These are phyloP conservation scores for Aristolochia fimbriata DNA, from an alignment of 164 flowering plant genomes.

Conservation along the genomic window DNA sequence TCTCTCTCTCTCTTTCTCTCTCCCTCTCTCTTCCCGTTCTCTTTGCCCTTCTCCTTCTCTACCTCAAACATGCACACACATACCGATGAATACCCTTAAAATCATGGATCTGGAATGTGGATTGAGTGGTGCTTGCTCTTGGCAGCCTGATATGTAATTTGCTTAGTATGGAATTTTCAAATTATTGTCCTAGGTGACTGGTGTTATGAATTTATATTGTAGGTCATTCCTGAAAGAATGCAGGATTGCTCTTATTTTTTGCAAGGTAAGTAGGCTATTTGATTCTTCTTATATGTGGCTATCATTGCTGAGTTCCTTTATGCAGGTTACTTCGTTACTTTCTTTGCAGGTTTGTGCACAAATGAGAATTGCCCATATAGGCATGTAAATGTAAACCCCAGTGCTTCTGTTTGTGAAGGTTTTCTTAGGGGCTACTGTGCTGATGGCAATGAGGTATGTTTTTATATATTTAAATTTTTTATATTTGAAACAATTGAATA, in stretches of 20 bases:
- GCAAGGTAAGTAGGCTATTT: conserved; percentile 41
- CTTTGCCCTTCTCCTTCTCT: too few species aligned
- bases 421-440: conserved; percentile 96
- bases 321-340: not conserved
- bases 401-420: conserved; percentile 72
- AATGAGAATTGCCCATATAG: conserved; percentile 77
- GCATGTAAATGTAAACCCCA: conserved; percentile 87
- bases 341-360: conserved; percentile 61
- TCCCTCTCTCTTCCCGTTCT: too few species aligned
- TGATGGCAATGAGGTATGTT: conserved; percentile 82
- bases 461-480: not conserved
- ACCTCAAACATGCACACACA: too few species aligned
- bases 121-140: too few species aligned
- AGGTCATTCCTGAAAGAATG: conserved; percentile 99
- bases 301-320: not conserved
- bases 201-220: conserved; percentile 10
- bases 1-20: too few species aligned
- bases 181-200: too few species aligned
- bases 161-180: too few species aligned
- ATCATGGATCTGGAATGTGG: too few species aligned
- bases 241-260: conserved; percentile 89
- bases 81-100: too few species aligned
- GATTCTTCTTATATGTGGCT: not conserved
- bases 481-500: too few species aligned
- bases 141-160: too few species aligned